Percentiles rank a stretch among this genome's conserved stretches.
phyloP scores from a whole-genome alignment of 108 stramenopile genomes.

The Cyclotella cryptica region DNA sequence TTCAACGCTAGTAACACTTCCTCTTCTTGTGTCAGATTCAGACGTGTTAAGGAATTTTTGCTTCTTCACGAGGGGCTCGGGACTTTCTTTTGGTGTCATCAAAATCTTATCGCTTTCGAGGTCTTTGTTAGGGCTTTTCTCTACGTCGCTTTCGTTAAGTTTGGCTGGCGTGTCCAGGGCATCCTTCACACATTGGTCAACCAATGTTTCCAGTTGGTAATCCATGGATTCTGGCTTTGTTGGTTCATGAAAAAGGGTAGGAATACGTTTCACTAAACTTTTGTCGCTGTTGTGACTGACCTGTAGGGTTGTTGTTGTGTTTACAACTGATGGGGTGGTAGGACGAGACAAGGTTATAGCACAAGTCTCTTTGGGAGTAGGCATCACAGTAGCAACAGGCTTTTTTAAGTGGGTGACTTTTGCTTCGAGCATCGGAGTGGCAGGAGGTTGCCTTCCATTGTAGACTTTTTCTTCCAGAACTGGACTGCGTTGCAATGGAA shows the following conservation, averaged over 20 bases:
- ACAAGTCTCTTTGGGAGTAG: too few species aligned
- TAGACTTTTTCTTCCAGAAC: too few species aligned
- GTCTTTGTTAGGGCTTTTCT: neutral
- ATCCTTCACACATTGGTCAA: neutral
- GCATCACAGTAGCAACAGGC: too few species aligned
- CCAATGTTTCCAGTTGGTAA: neutral
- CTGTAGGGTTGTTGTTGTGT: too few species aligned
- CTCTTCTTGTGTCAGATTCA: neutral
- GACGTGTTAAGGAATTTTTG: neutral
- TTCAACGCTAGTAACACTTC: neutral
- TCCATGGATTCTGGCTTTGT: neutral
- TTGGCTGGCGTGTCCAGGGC: neutral
- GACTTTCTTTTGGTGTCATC: neutral
- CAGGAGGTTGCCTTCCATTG: too few species aligned
- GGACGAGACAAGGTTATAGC: too few species aligned
- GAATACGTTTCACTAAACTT: too few species aligned
- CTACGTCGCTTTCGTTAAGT: neutral
- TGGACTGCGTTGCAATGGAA: neutral
- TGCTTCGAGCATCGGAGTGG: too few species aligned
- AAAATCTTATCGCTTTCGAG: neutral
- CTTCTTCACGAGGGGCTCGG: neutral
- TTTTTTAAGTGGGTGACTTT: too few species aligned
- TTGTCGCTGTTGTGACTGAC: too few species aligned
- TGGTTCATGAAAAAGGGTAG: too few species aligned
- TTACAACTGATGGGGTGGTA: too few species aligned